A percentile compares a stretch with the other conserved stretches of the same genome.
phyloP scores from a whole-genome alignment of 106 monocot species.

The Dendrobium chrysotoxum region DNA sequence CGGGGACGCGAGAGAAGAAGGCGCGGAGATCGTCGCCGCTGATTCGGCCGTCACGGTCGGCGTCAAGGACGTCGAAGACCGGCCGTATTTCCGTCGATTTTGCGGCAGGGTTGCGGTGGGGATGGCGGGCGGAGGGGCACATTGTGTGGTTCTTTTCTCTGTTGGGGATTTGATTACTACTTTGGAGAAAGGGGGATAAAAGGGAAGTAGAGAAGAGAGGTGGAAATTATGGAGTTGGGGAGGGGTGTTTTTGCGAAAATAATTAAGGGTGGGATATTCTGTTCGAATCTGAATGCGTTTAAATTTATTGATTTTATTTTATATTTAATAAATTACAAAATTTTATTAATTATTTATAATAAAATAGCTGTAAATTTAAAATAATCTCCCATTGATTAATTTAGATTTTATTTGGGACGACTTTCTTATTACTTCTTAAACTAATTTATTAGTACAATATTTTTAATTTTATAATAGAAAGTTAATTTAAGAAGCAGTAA shows the following conservation, averaged over 20 bases:
- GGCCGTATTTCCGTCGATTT: constrained; percentile 18
- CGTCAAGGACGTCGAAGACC: constrained; percentile 84
- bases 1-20: constrained; percentile 32
- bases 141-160: constrained; percentile 7
- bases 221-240: background rate
- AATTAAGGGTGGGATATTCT: no score
- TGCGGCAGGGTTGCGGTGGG: constrained; percentile 1
- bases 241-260: background rate
- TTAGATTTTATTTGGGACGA: no score
- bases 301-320: no score
- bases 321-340: no score
- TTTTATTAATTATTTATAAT: no score
- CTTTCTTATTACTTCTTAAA: no score
- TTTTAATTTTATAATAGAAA: no score
- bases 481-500: no score
- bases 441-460: no score
- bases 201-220: background rate
- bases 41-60: constrained; percentile 84
- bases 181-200: background rate
- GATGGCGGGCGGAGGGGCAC: constrained; percentile 52
- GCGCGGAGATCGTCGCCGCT: constrained; percentile 62
- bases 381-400: no score
- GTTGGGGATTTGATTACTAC: background rate
- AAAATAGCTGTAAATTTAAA: no score
- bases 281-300: no score